Evolutionary conservation across 257 asterid species (phyloP), one percentile per base, ranked within the genome.

Genomic region (Fraxinus americana): DNA sequence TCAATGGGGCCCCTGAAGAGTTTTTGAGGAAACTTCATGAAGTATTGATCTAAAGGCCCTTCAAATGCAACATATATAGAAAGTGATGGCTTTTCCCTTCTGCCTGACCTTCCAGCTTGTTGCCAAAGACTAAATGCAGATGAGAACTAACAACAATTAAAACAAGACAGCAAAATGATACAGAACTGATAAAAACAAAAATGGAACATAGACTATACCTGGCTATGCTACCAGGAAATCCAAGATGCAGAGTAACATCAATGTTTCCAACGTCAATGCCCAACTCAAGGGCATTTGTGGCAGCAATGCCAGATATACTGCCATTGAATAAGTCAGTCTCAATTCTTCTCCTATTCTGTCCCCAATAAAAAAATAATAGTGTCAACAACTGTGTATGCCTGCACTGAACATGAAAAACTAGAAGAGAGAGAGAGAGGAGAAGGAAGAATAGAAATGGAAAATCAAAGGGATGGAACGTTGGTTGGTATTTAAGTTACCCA

Each of bases 31-130:
- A 86, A 89, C 84, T 93, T 93, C 98, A 95, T 93, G 85, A 95
- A 90, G 86, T 91, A 93, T 86, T 95, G 99, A 83, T 93, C 98
- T 76, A 93, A 84, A 77, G 99, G 97, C 68, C 96, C 97, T 82
- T 93, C 98, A 87, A 95, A 95, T 83, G 99, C 99, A 73, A 93
- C 96, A 83, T 95, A 95, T 74, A 95, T 83, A 82, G 99, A 92
- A 84, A 95, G 90, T 27, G 99, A 95, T 36, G 92, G 79, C 54
- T 86, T 95, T 81, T 85, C 99, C 87, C 99, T 85, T 84, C 99
- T 89, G 70, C 99, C 99, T 25, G 99, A 89, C 84, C 98, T 90
- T 84, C 99, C 97, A 82, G 97, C 97, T 90, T 95, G 99, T 86
- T 95, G 98, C 98, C 98, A 89, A 70, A 95, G 86, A 86, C 98